Evolutionary conservation across 1,139 yeast species (phyloP).

Genomic region (Debaryomycetaceae sp.): DNA sequence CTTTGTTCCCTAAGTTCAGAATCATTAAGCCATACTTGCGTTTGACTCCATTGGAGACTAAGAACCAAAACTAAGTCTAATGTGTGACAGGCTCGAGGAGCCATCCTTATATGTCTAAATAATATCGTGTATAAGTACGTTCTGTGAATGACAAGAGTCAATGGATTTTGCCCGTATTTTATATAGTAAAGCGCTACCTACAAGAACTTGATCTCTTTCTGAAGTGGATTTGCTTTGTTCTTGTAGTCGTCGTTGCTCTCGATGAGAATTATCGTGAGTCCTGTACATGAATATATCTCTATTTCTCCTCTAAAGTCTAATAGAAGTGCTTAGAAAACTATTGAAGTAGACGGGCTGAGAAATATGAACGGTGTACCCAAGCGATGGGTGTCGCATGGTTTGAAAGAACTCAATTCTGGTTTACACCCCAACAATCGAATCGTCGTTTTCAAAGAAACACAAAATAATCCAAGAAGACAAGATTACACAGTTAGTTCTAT

Average conservation of each 20-base stretch:
- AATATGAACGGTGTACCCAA: neutral
- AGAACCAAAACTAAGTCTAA: slow-evolving; percentile 5
- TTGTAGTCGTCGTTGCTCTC: neutral
- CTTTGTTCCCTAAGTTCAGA: slow-evolving; percentile 72
- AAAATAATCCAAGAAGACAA: neutral
- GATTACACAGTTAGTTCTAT: neutral
- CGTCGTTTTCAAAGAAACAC: neutral
- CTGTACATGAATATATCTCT: too few species aligned
- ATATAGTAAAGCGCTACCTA: too few species aligned
- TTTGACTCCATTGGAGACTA: slow-evolving; percentile 29
- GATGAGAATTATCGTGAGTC: neutral
- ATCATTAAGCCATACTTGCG: slow-evolving; percentile 73
- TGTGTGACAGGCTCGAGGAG: neutral
- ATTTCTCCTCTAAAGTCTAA: too few species aligned
- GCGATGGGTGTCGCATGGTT: neutral
- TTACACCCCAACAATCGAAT: neutral
- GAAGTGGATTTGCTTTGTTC: too few species aligned
- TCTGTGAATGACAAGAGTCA: neutral
- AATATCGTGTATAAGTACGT: neutral
- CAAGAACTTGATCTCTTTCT: too few species aligned
- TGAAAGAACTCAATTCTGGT: neutral
- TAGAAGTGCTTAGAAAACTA: too few species aligned
- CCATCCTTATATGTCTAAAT: neutral
- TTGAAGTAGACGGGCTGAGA: neutral
- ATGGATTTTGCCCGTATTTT: too few species aligned